Evolutionary conservation across 371 early-diverging fungal genomes (phyloP).

Genomic region (Rhizopus microsporus): DNA sequence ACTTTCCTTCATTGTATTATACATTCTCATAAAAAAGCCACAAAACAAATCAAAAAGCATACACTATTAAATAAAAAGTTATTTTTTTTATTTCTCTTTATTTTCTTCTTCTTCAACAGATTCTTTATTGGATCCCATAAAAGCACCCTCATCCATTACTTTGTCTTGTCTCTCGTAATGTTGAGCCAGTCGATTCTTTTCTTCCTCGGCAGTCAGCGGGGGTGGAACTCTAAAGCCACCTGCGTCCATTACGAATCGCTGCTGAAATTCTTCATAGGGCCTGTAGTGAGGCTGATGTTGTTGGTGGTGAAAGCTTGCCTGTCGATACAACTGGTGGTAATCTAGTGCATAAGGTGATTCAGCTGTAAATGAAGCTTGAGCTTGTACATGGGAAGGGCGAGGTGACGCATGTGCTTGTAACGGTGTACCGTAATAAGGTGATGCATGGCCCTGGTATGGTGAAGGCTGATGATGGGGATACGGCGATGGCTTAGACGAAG

Average conservation of each 20-base stretch:
- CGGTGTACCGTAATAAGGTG: neutral
- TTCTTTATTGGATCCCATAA: no score
- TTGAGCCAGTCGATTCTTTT: conserved; percentile 28
- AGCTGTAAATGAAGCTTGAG: neutral
- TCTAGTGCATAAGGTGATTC: conserved; percentile 16
- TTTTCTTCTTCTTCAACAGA: neutral
- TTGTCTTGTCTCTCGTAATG: conserved; percentile 20
- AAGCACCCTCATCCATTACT: neutral
- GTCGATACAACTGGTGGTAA: conserved; percentile 46
- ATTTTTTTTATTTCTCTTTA: conserved; percentile 4
- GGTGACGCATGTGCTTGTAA: conserved; percentile 8
- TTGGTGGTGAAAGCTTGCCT: conserved; percentile 36
- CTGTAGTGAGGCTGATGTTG: conserved; percentile 2
- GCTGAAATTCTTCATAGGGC: conserved; percentile 7
- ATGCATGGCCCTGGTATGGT: neutral
- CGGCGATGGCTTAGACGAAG: conserved; percentile 14
- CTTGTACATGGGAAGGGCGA: conserved; percentile 11
- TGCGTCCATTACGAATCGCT: conserved; percentile 37
- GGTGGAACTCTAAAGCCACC: conserved; percentile 47
- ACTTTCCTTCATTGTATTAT: neutral
- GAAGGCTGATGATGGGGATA: neutral
- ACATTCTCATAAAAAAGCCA: neutral
- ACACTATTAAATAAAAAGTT: conserved; percentile 2
- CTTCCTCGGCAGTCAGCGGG: conserved; percentile 29
- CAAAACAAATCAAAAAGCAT: neutral